A percentile compares a stretch with the other conserved stretches of the same genome.
Evolutionary conservation across 2,329 filamentous ascomycete species (phyloP).

Genomic region (Nannizziopsis arthrosporioides): DNA sequence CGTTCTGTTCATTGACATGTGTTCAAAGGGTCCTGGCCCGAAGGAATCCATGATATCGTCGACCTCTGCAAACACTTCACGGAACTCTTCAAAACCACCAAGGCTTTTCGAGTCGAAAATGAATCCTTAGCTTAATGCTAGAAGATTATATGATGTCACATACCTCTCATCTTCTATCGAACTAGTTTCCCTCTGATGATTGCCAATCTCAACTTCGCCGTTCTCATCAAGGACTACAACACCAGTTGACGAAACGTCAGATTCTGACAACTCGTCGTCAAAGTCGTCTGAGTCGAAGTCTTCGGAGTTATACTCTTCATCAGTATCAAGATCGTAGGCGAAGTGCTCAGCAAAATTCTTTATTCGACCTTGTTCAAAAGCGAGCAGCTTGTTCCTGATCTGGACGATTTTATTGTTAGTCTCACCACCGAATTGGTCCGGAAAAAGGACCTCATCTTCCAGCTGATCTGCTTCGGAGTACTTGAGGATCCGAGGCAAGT

Average conservation of each 20-base stretch:
- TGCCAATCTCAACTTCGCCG: constrained; percentile 6
- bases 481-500: constrained; percentile 19
- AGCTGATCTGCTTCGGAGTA: constrained; percentile 33
- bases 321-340: constrained; percentile 18
- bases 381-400: constrained; percentile 14
- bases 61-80: not conserved
- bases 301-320: constrained; percentile 21
- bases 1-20: not conserved
- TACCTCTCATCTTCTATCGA: too few relatives aligned
- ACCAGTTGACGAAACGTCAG: constrained; percentile 8
- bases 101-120: too few relatives aligned
- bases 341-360: constrained; percentile 16
- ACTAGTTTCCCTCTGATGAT: too few relatives aligned
- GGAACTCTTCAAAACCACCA: not conserved
- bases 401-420: constrained; percentile 8
- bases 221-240: constrained; percentile 8
- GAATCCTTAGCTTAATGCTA: too few relatives aligned
- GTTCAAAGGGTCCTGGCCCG: constrained; percentile 4
- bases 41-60: constrained; percentile 6
- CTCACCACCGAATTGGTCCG: constrained; percentile 22
- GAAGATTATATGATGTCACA: too few relatives aligned
- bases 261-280: constrained; percentile 13
- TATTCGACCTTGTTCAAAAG: constrained; percentile 15
- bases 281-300: constrained; percentile 13
- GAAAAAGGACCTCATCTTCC: constrained; percentile 34